phyloP scores from a whole-genome alignment of 306 rosid genomes.

The Malus orientalis region DNA sequence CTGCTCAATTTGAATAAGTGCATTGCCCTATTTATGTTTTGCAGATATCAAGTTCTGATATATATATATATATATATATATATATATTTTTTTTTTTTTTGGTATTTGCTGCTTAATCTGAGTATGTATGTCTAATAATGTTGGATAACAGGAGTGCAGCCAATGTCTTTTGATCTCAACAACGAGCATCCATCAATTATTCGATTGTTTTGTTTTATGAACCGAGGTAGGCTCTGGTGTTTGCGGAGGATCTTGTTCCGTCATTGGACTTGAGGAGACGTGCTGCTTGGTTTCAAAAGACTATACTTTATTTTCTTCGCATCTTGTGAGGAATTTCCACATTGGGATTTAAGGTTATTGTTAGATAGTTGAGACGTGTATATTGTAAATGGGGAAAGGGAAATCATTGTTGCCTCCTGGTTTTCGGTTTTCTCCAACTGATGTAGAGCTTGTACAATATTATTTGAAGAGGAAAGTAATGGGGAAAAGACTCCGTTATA shows the following conservation, averaged over 20 bases:
- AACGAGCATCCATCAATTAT: conserved; percentile 9
- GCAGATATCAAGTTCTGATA: not conserved
- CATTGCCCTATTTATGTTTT: not conserved
- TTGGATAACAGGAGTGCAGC: conserved; percentile 29
- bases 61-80: not conserved
- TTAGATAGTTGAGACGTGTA: not conserved
- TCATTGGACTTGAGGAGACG: conserved; percentile 41
- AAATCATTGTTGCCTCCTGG: conserved; percentile 40
- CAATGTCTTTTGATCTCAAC: conserved; percentile 39
- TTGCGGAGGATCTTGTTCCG: conserved; percentile 38
- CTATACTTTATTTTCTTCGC: not conserved
- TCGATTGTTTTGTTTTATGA: conserved; percentile 25
- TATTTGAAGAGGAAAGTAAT: conserved; percentile 55
- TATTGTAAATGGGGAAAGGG: conserved; percentile 25
- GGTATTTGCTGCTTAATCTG: not conserved
- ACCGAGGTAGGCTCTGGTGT: conserved; percentile 37
- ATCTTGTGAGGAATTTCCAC: conserved; percentile 3
- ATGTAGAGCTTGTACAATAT: conserved; percentile 45
- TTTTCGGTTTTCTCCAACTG: conserved; percentile 62
- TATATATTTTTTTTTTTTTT: not conserved
- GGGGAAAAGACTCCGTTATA: conserved; percentile 21
- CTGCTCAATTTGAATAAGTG: not conserved
- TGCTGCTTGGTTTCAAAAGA: not conserved
- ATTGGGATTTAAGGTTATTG: not conserved
- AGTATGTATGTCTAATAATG: conserved; percentile 6